These are phyloP conservation scores for Ogataea pignaliae DNA, from an alignment of 805 yeast genomes.

Conservation along the genomic window DNA sequence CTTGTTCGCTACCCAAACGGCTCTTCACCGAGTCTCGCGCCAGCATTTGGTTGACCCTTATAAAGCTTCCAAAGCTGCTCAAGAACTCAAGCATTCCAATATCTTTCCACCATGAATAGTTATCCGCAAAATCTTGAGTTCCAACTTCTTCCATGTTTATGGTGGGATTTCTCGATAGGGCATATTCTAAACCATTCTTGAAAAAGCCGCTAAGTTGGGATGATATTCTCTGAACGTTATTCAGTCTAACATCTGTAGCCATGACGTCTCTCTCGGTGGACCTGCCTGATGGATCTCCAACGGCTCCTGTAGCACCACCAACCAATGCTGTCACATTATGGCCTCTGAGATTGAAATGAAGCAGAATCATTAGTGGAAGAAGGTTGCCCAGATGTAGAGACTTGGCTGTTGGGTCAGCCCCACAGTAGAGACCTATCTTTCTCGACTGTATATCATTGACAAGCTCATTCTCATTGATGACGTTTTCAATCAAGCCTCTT, in stretches of 20 bases:
- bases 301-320: constrained; percentile 93
- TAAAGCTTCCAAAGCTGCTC: constrained; percentile 68
- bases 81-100: constrained; percentile 74
- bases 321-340: constrained; percentile 80
- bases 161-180: constrained; percentile 41
- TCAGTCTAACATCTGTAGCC: constrained; percentile 44
- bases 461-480: constrained; percentile 32
- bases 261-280: constrained; percentile 65
- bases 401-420: constrained; percentile 93
- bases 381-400: constrained; percentile 90
- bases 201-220: constrained; percentile 62
- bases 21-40: constrained; percentile 83
- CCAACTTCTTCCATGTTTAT: constrained; percentile 13
- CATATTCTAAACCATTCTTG: constrained; percentile 56
- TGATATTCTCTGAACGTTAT: constrained; percentile 57
- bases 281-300: constrained; percentile 97
- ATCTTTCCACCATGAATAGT: constrained; percentile 81
- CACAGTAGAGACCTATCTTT: constrained; percentile 70
- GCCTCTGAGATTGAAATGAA: constrained; percentile 83
- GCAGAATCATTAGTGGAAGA: constrained; percentile 76
- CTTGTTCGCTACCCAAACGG: constrained; percentile 62
- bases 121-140: constrained; percentile 41
- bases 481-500: constrained; percentile 43
- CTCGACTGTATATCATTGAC: constrained; percentile 19
- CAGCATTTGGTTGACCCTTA: constrained; percentile 82